A percentile compares a stretch with the other conserved stretches of the same genome.
phyloP scores from a whole-genome alignment of 1,284 basidiomycete genomes.

The Xerocomus nothofagi region DNA sequence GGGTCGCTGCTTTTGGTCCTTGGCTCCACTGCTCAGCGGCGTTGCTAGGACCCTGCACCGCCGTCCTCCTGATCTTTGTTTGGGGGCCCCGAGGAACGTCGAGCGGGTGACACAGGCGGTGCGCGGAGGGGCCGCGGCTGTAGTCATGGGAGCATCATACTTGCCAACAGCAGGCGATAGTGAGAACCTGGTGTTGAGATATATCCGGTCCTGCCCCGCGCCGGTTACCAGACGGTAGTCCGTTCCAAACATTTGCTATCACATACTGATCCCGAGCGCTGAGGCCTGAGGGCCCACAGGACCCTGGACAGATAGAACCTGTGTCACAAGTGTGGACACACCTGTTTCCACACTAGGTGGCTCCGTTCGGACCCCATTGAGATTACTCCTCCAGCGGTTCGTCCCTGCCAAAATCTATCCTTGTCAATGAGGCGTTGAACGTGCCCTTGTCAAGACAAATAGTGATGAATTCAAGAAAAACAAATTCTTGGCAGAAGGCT shows the following conservation, averaged over 20 bases:
- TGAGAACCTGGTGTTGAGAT: neutral
- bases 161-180: neutral
- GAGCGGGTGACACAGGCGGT: slow-evolving; percentile 10
- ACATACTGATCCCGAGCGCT: neutral
- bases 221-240: neutral
- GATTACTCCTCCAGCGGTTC: neutral
- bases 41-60: slow-evolving; percentile 30
- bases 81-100: slow-evolving; percentile 9
- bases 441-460: neutral
- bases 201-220: neutral
- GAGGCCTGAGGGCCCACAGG: no score
- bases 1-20: slow-evolving; percentile 26
- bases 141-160: slow-evolving; percentile 4
- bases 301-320: slow-evolving; percentile 1
- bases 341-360: no score
- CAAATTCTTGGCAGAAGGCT: slow-evolving; percentile 1
- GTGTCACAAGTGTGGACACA: no score
- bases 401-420: no score
- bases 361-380: slow-evolving; percentile 7
- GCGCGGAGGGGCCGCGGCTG: slow-evolving; percentile 32
- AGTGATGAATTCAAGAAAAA: neutral
- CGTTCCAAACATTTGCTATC: neutral
- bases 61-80: slow-evolving; percentile 12
- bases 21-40: slow-evolving; percentile 30
- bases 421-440: neutral